Base-by-base conservation (phyloP, 371 early-diverging fungal species). In the Rhizopus arrhizus region DNA sequence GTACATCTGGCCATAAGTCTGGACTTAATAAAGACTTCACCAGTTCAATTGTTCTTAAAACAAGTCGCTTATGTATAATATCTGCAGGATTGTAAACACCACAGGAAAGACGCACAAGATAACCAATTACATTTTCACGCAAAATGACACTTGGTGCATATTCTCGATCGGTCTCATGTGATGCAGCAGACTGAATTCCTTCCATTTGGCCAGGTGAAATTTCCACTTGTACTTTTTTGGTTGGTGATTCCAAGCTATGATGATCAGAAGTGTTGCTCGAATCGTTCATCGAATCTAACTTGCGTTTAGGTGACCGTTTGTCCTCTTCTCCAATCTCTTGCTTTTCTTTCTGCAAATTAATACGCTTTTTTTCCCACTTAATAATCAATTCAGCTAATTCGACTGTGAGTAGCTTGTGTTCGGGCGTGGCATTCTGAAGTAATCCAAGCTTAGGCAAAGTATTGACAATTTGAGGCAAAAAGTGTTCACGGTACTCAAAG, bases 381-480 rank as follows among this genome's bases (percentile, higher is more conserved):
- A 95, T 66, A 31, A 98, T 84, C 51, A 97, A 73, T 33, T 94
- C 94, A 13, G 90, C 84, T 33, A 98, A 79, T 62, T 97, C 97
- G 8, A 96, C 83, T 0, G 96, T 91, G 47, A 98, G 69, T 0
- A 88, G 59, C 53, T 92, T 83, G 9, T 96, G 92, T 64, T 98
- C 99, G 3, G 89, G 79, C 2, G 93, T 93, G 0, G 95, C 87
- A 53, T 83, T 94, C 55, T 89, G 88, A 0, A 94, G 82, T n/a
- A 97, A 70, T n/a, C 95, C 95, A 59, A 99, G 84, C 59, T 90
- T 92, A 29, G 93, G 80, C 49, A 99, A 66, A 2, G 93, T 87
- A 5, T 88, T 86, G 11, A 95, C 88, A 46, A 98, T 91, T 42
- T 92, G 92, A 7, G 92, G 89, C 34, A 95, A 78, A 66, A 99